Conservation (phyloP, 1,139 yeast genomes). For the Blastobotrys elegans region DNA sequence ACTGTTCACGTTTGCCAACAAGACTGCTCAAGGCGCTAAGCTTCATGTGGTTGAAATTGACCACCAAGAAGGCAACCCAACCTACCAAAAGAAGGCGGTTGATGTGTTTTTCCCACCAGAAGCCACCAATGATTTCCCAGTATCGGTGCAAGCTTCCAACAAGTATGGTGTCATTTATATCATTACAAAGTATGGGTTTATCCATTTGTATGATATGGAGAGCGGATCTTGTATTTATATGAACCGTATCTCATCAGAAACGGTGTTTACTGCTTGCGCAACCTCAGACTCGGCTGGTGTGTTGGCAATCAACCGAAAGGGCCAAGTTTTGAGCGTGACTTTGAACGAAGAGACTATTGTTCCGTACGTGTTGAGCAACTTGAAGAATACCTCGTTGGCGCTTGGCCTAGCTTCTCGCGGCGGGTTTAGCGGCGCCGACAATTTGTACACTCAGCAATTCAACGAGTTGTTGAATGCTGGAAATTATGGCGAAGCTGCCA, state of each 20-base stretch:
- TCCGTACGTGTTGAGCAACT: constrained; percentile 82
- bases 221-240: constrained; percentile 89
- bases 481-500: constrained; percentile 88
- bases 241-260: constrained; percentile 94
- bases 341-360: constrained; percentile 79
- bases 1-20: constrained; percentile 82
- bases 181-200: constrained; percentile 92
- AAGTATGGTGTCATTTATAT: constrained; percentile 83
- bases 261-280: constrained; percentile 84
- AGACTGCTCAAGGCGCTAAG: constrained; percentile 77
- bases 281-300: constrained; percentile 73
- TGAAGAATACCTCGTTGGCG: constrained; percentile 83
- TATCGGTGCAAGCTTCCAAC: constrained; percentile 81
- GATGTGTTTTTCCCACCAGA: constrained; percentile 97
- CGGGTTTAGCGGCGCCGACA: constrained; percentile 96
- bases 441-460: constrained; percentile 85
- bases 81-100: constrained; percentile 80
- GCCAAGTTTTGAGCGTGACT: constrained; percentile 93
- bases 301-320: constrained; percentile 88
- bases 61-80: constrained; percentile 81
- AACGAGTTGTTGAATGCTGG: constrained; percentile 79
- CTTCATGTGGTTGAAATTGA: constrained; percentile 95
- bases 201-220: constrained; percentile 92
- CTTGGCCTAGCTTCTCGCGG: constrained; percentile 89
- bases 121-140: constrained; percentile 95